These are phyloP conservation scores for Juncus effusus DNA, from an alignment of 176 grass and related monocot genomes.

Conservation along the genomic window DNA sequence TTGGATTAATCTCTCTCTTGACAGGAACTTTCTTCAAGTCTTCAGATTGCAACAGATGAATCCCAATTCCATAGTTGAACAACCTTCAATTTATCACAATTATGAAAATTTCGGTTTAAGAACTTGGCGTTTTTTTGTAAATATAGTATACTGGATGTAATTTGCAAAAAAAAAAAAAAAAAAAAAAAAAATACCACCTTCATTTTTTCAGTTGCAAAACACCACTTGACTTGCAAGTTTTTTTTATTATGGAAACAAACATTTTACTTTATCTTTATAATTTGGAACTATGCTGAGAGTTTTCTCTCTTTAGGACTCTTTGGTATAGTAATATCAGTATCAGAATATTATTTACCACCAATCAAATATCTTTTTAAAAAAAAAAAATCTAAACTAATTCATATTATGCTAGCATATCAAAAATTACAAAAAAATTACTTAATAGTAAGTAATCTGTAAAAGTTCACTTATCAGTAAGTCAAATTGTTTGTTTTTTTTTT, in stretches of 20 bases:
- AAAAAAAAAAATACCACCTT: not conserved
- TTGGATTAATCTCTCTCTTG: constrained; percentile 80
- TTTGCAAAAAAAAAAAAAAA: not conserved
- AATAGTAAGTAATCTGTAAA: too few relatives aligned
- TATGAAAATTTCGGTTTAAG: not conserved
- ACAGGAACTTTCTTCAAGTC: constrained; percentile 43
- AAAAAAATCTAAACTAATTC: too few relatives aligned
- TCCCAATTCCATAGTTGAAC: constrained; percentile 77
- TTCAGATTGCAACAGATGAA: constrained; percentile 68
- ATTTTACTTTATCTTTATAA: not conserved
- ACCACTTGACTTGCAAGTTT: not conserved
- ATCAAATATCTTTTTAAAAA: too few relatives aligned
- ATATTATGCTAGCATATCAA: too few relatives aligned
- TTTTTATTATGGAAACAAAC: not conserved
- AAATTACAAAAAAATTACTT: too few relatives aligned
- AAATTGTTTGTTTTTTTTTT: too few relatives aligned
- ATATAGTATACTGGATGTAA: not conserved
- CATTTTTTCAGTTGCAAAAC: not conserved
- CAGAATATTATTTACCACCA: too few relatives aligned
- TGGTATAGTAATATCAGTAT: too few relatives aligned
- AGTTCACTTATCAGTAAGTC: too few relatives aligned
- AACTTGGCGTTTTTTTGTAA: too few relatives aligned
- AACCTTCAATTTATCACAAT: constrained; percentile 35
- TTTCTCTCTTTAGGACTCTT: too few relatives aligned
- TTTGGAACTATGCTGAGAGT: too few relatives aligned